phyloP scores from a whole-genome alignment of 805 yeast genomes.

The Saccharomycopsis schoenii region DNA sequence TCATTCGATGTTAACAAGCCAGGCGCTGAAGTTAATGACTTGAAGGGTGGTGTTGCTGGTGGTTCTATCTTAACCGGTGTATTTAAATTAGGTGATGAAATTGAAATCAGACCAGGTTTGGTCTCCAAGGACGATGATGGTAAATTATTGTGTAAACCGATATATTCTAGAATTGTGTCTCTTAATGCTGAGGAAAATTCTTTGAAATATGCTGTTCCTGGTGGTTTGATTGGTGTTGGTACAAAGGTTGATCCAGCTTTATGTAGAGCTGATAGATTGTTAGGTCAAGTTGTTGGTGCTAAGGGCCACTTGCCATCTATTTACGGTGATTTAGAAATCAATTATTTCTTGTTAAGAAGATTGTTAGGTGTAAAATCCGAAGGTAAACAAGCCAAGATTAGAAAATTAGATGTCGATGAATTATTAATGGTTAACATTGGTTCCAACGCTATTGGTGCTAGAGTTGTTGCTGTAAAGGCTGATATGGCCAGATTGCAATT shows the following conservation, averaged over 20 bases:
- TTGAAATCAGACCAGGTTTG: slow-evolving; percentile 98
- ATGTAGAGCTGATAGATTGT: slow-evolving; percentile 98
- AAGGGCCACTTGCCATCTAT: slow-evolving; percentile 93
- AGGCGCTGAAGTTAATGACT: slow-evolving; percentile 92
- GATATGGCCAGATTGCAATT: slow-evolving; percentile 98
- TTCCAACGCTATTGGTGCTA: slow-evolving; percentile 98
- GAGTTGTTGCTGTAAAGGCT: slow-evolving; percentile 95
- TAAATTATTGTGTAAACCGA: slow-evolving; percentile 83
- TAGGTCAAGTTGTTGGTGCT: slow-evolving; percentile 98
- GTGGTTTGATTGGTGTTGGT: slow-evolving; percentile 99
- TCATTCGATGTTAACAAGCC: slow-evolving; percentile 98
- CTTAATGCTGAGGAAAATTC: slow-evolving; percentile 96
- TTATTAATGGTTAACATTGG: slow-evolving; percentile 99
- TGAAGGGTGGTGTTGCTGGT: slow-evolving; percentile 99
- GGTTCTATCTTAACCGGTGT: slow-evolving; percentile 97
- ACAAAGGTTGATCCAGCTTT: slow-evolving; percentile 97
- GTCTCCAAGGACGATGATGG: slow-evolving; percentile 89
- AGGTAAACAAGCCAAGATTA: slow-evolving; percentile 93
- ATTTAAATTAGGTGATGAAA: slow-evolving; percentile 93
- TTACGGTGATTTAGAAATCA: slow-evolving; percentile 94
- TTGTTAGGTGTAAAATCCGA: slow-evolving; percentile 97
- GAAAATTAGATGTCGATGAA: slow-evolving; percentile 88
- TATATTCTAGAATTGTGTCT: slow-evolving; percentile 87
- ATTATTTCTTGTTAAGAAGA: slow-evolving; percentile 93
- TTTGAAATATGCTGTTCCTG: slow-evolving; percentile 97